phyloP scores from a whole-genome alignment of 176 grass and related monocot genomes.

The Bonia amplexicaulis region DNA sequence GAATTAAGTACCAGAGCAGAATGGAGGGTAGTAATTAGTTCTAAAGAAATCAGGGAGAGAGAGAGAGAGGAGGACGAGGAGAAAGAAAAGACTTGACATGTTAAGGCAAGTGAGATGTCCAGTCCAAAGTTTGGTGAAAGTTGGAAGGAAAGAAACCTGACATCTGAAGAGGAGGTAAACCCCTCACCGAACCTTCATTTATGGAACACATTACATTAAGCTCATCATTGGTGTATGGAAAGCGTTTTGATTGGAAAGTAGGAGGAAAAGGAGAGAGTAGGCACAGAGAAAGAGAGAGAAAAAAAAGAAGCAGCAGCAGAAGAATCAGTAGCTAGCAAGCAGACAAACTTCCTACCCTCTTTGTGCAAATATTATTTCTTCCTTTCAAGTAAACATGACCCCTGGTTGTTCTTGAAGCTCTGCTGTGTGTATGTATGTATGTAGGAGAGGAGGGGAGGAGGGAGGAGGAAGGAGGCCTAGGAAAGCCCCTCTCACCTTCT shows the following conservation, averaged over 20 bases:
- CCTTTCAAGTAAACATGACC: constrained; percentile 11
- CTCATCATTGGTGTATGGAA: constrained; percentile 36
- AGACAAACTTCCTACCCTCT: constrained; percentile 33
- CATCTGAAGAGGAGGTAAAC: constrained; percentile 27
- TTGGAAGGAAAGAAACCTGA: constrained; percentile 31
- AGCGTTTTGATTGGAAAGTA: constrained; percentile 22
- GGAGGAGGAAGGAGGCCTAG: constrained; percentile 45
- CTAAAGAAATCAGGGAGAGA: background rate
- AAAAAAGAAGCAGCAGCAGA: background rate
- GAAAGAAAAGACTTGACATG: constrained; percentile 1
- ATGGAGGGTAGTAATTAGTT: background rate
- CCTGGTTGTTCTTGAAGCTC: background rate
- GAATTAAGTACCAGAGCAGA: background rate
- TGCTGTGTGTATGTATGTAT: background rate
- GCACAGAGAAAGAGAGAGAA: background rate
- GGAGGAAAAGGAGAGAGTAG: constrained; percentile 2
- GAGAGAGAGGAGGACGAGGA: too few species aligned
- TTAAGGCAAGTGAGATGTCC: constrained; percentile 50
- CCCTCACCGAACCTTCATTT: constrained; percentile 37
- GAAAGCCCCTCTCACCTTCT: constrained; percentile 47
- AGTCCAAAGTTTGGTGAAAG: constrained; percentile 39
- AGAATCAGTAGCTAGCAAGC: background rate
- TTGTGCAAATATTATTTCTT: constrained; percentile 9
- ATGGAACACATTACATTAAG: constrained; percentile 20
- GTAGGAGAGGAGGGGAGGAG: constrained; percentile 33